These are phyloP conservation scores for Chrysanthemum seticuspe DNA, from an alignment of 129 eudicot species.

Conservation along the genomic window DNA sequence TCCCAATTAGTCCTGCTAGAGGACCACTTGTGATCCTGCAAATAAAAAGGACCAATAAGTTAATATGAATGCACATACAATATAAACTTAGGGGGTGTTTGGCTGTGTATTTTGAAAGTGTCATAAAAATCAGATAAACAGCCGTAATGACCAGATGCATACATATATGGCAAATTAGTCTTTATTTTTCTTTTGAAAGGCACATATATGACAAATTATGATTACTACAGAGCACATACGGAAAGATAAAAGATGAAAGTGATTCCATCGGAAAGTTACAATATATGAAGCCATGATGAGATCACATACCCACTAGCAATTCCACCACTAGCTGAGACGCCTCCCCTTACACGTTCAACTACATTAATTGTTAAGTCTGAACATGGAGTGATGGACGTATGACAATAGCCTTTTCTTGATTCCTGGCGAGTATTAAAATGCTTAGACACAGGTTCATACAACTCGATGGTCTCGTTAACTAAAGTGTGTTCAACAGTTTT, in stretches of 20 bases:
- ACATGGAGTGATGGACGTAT: conserved; percentile 14
- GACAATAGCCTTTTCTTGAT: conserved; percentile 82
- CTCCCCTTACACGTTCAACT: conserved; percentile 94
- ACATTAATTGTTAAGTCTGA: conserved; percentile 62
- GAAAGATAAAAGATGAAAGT: not conserved
- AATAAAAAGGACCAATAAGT: no score
- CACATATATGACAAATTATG: no score
- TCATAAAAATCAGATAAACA: no score
- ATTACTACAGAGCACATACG: no score
- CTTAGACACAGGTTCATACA: not conserved
- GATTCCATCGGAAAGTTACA: not conserved
- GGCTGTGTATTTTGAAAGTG: no score
- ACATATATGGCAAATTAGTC: no score
- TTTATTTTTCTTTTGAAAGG: no score
- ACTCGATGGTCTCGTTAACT: not conserved
- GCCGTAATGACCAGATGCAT: no score
- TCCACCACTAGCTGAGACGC: conserved; percentile 97
- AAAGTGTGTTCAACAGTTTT: not conserved
- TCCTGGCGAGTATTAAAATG: conserved; percentile 45
- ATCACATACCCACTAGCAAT: conserved; percentile 93
- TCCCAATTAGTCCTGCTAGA: no score
- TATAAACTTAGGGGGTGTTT: no score
- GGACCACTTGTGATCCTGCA: no score
- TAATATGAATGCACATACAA: no score
- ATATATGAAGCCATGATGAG: conserved; percentile 13